Evolutionary conservation across 1,284 basidiomycete species (phyloP).

Genomic region (Sanghuangporus weigelae): DNA sequence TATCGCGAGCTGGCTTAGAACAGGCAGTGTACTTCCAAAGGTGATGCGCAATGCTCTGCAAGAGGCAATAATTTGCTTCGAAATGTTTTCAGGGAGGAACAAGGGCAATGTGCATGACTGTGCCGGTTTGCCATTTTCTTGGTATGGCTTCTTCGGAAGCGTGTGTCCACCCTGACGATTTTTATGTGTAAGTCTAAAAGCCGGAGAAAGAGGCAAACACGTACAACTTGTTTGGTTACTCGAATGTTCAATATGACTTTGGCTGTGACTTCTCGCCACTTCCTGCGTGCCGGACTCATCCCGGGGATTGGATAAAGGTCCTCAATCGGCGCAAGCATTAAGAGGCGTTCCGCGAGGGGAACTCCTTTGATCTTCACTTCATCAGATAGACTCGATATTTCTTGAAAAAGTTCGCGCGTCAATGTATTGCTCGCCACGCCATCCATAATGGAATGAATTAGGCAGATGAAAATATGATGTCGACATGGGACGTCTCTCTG

Average conservation of each 20-base stretch:
- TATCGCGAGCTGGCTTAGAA: constrained; percentile 49
- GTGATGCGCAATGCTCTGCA: constrained; percentile 42
- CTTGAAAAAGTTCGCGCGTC: constrained; percentile 41
- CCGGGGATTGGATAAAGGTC: constrained; percentile 30
- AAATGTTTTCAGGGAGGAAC: constrained; percentile 27
- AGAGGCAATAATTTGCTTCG: constrained; percentile 26
- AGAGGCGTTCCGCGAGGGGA: constrained; percentile 34
- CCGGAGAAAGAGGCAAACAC: not conserved
- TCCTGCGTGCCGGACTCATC: constrained; percentile 31
- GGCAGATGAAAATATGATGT: constrained; percentile 38
- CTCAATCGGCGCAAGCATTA: constrained; percentile 34
- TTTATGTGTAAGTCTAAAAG: not conserved
- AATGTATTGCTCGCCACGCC: constrained; percentile 40
- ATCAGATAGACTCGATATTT: constrained; percentile 29
- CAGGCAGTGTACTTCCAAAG: constrained; percentile 45
- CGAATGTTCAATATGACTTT: constrained; percentile 33
- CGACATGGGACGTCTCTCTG: constrained; percentile 28
- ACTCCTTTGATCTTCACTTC: constrained; percentile 17
- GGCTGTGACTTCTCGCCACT: constrained; percentile 47
- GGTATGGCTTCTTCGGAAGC: constrained; percentile 30
- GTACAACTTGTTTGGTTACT: constrained; percentile 31
- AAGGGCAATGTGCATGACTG: constrained; percentile 25
- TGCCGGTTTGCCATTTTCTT: constrained; percentile 34
- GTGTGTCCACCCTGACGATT: constrained; percentile 50
- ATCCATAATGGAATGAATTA: constrained; percentile 45